A percentile compares a stretch with the other conserved stretches of the same genome.
Conservation (phyloP, 148 eudicot genomes). For the Rhododendron ferrugineum region DNA sequence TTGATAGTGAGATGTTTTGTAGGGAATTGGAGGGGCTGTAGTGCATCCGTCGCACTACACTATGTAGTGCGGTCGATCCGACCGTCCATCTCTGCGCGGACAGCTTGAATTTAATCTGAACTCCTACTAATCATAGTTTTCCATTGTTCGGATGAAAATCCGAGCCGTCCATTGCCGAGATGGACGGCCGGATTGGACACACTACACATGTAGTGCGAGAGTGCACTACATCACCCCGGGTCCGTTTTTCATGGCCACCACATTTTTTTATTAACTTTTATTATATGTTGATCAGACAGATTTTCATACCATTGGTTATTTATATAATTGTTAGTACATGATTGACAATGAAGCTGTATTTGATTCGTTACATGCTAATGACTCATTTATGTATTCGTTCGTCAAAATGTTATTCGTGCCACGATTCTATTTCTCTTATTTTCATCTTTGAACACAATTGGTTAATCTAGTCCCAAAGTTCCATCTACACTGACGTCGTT, state of each 20-base stretch:
- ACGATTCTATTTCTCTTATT: background rate
- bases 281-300: background rate
- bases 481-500: background rate
- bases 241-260: background rate
- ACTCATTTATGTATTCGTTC: background rate
- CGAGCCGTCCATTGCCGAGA: no score
- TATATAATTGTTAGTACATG: background rate
- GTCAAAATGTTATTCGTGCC: background rate
- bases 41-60: no score
- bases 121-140: no score
- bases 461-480: background rate
- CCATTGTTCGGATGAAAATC: no score
- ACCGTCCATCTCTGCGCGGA: no score
- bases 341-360: background rate
- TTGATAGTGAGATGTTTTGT: background rate
- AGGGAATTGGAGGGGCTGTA: no score
- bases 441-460: background rate
- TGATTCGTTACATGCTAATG: background rate
- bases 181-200: no score
- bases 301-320: background rate
- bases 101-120: no score
- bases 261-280: background rate
- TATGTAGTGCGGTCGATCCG: no score
- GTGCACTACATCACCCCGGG: no score
- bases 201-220: no score